Conservation (phyloP, 1,139 yeast genomes). For the Yamadazyma conglobata region DNA sequence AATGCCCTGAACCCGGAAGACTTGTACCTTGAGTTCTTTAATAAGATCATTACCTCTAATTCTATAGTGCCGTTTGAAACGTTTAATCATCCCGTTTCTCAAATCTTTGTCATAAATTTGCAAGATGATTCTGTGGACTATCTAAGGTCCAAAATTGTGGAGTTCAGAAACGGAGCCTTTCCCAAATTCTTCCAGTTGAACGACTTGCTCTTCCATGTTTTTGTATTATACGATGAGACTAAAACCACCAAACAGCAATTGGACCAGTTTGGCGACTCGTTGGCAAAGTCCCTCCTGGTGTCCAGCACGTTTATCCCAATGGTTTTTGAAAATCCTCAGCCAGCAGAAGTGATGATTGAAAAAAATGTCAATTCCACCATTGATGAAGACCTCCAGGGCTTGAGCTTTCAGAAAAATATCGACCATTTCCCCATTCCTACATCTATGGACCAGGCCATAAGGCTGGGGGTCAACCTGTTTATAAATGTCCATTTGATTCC, state of each 20-base stretch:
- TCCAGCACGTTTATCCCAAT: conserved; percentile 29
- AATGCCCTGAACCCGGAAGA: conserved; percentile 19
- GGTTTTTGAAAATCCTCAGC: conserved; percentile 7
- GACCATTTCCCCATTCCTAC: conserved; percentile 27
- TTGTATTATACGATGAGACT: conserved; percentile 35
- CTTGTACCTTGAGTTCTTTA: conserved; percentile 57
- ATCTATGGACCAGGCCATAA: conserved; percentile 38
- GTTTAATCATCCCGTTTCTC: conserved; percentile 84
- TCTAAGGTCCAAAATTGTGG: conserved; percentile 36
- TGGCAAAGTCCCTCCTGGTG: conserved; percentile 26
- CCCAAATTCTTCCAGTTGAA: conserved; percentile 60
- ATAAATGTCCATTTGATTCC: conserved; percentile 62
- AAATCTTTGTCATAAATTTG: conserved; percentile 61
- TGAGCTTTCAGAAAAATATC: conserved; percentile 22
- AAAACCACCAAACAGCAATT: conserved; percentile 21
- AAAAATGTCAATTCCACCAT: conserved; percentile 43
- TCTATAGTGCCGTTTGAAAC: conserved; percentile 79
- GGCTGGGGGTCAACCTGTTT: conserved; percentile 48
- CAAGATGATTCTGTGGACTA: conserved; percentile 47
- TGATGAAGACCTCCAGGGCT: conserved; percentile 50
- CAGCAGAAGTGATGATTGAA: conserved; percentile 9
- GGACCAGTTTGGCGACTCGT: conserved; percentile 29
- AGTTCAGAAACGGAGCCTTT: conserved; percentile 41
- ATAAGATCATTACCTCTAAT: conserved; percentile 58
- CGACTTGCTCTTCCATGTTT: conserved; percentile 49